Conservation (phyloP, 495 filamentous ascomycete species). For the Letharia columbiana region DNA sequence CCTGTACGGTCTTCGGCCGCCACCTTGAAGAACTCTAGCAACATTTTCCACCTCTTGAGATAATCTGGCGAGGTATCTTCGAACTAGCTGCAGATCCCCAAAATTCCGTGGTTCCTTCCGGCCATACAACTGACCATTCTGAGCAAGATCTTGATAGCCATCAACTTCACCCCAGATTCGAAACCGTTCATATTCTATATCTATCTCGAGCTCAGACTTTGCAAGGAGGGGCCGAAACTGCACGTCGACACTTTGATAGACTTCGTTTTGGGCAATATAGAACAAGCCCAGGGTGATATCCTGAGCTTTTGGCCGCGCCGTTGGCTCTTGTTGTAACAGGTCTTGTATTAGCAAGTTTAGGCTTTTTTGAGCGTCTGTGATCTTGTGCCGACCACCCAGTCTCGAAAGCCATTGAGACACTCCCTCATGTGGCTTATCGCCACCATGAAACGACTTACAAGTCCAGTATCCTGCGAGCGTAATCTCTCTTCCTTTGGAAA, state of each 20-base stretch:
- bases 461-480: not conserved
- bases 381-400: not conserved
- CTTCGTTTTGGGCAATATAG: not conserved
- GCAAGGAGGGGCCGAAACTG: not conserved
- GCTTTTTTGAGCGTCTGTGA: not conserved
- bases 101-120: not conserved
- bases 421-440: not conserved
- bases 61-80: not conserved
- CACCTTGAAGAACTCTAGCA: not conserved
- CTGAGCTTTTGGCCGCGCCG: not conserved
- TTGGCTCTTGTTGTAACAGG: not conserved
- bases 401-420: not conserved
- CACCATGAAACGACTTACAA: not conserved
- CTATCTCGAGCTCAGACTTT: not conserved
- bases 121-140: not conserved
- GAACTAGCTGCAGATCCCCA: not conserved
- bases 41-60: not conserved
- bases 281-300: not conserved
- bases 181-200: not conserved
- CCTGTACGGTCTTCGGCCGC: not conserved
- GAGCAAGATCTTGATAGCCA: not conserved
- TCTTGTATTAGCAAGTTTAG: not conserved
- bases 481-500: not conserved
- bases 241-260: not conserved
- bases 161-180: not conserved